phyloP scores from a whole-genome alignment of 2,329 filamentous ascomycete species.

The Xylaria sp. region DNA sequence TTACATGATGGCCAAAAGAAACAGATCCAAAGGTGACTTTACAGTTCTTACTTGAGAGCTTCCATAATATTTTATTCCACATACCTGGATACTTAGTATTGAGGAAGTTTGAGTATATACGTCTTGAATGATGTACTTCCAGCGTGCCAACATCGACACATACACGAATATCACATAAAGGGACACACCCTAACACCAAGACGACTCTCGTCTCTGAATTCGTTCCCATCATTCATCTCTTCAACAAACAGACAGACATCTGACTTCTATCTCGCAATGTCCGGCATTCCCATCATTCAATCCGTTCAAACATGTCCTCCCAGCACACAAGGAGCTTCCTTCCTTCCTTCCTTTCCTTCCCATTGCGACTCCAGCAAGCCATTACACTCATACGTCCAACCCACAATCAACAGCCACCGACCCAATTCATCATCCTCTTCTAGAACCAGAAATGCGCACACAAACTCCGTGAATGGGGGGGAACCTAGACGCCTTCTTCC shows the following conservation, averaged over 20 bases:
- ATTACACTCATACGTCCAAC: conserved; percentile 9
- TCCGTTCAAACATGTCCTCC: background rate
- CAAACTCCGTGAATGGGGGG: conserved; percentile 16
- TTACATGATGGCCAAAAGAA: background rate
- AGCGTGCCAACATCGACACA: background rate
- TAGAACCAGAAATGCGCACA: conserved; percentile 5
- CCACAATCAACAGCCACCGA: conserved; percentile 2
- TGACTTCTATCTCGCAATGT: background rate
- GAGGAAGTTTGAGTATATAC: background rate
- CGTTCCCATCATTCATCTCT: conserved; percentile 2
- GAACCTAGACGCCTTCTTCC: conserved; percentile 5
- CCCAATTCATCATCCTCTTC: conserved; percentile 4
- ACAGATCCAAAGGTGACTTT: background rate
- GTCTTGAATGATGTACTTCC: background rate
- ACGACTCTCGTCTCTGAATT: background rate
- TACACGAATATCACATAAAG: background rate
- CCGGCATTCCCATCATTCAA: conserved; percentile 1
- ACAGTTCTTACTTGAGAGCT: background rate
- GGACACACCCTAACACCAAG: background rate
- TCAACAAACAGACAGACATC: background rate
- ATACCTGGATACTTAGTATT: background rate
- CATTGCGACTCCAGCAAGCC: background rate
- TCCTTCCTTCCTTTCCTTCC: background rate
- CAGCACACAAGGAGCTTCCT: background rate
- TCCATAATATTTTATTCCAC: background rate